Conservation (phyloP, 192 early-diverging fungal genomes). For the Geranomyces michiganensis region DNA sequence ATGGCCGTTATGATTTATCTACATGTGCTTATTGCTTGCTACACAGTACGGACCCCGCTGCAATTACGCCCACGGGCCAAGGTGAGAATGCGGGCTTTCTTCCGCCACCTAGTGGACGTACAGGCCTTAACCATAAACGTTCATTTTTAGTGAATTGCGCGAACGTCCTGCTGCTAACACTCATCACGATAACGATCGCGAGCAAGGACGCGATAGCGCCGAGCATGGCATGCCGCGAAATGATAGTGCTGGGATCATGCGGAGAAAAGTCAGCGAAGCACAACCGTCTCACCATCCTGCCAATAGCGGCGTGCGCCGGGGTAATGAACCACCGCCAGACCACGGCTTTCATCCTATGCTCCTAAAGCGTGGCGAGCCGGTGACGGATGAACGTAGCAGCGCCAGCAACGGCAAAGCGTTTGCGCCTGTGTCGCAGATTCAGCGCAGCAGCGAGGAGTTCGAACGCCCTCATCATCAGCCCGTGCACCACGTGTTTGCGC, state of each 20-base stretch:
- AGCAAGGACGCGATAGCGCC: conserved; percentile 8
- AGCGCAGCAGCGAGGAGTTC: not conserved
- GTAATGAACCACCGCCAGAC: too few relatives aligned
- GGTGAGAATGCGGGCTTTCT: not conserved
- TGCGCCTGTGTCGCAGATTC: not conserved
- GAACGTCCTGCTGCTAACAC: conserved; percentile 39
- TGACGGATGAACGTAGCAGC: conserved; percentile 31
- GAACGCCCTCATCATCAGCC: not conserved
- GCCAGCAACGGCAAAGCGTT: conserved; percentile 18
- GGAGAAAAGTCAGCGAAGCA: too few relatives aligned
- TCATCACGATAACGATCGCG: conserved; percentile 10
- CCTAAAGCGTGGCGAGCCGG: not conserved
- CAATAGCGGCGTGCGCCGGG: too few relatives aligned
- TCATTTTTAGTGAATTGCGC: conserved; percentile 41
- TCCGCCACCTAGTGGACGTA: too few relatives aligned
- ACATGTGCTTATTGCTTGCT: conserved; percentile 26
- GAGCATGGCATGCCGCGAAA: too few relatives aligned
- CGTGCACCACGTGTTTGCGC: too few relatives aligned
- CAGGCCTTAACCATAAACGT: too few relatives aligned
- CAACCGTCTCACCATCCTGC: too few relatives aligned
- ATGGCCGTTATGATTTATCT: too few relatives aligned
- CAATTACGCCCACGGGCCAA: conserved; percentile 69
- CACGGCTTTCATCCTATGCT: too few relatives aligned
- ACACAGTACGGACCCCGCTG: conserved; percentile 88
- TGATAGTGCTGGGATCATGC: too few relatives aligned